phyloP scores from a whole-genome alignment of 2,329 filamentous ascomycete genomes.

The Byssoonygena ceratinophila region DNA sequence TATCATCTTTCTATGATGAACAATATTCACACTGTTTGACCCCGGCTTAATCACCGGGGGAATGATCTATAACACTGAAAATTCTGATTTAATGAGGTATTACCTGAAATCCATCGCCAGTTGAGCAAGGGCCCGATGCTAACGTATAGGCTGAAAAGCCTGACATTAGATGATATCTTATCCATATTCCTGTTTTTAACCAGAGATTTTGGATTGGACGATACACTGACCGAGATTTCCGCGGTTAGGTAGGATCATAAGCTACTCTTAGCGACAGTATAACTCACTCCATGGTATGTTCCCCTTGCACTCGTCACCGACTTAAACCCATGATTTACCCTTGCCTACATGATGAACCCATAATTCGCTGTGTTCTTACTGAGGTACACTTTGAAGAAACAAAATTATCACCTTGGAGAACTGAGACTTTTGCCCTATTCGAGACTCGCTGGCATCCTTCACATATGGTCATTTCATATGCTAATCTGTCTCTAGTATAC shows the following conservation, averaged over 20 bases:
- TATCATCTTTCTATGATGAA: conserved; percentile 49
- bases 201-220: neutral
- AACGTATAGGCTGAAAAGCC: conserved; percentile 27
- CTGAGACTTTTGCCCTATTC: conserved; percentile 35
- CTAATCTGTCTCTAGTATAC: neutral
- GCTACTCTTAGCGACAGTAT: neutral
- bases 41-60: conserved; percentile 41
- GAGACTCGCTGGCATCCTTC: neutral
- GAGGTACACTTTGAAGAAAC: conserved; percentile 50
- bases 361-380: conserved; percentile 55
- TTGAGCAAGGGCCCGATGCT: conserved; percentile 24
- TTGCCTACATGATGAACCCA: conserved; percentile 45
- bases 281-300: conserved; percentile 1
- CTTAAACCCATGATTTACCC: neutral
- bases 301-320: conserved; percentile 5
- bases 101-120: conserved; percentile 17
- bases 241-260: neutral
- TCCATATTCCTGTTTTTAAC: neutral
- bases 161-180: conserved; percentile 33
- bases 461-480: neutral
- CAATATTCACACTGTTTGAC: conserved; percentile 64
- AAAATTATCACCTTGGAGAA: conserved; percentile 55
- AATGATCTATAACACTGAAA: conserved; percentile 54
- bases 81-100: conserved; percentile 63
- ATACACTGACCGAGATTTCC: neutral